phyloP scores from a whole-genome alignment of 1,139 yeast species.

The Geotrichum reessii region DNA sequence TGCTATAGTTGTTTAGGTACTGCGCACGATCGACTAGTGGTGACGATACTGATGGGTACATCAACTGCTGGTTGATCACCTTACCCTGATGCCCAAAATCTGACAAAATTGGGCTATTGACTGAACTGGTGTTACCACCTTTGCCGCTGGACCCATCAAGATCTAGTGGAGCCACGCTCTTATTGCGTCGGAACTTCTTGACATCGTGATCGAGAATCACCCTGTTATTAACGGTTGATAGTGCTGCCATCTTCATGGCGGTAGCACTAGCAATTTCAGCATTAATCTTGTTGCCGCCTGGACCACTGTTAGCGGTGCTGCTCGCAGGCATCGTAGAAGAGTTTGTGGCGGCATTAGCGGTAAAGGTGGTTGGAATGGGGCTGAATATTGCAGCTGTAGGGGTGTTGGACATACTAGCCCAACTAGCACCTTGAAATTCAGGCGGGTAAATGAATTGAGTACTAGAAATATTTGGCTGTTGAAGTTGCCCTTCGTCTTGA shows the following conservation, averaged over 20 bases:
- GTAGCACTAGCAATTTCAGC: slow-evolving; percentile 32
- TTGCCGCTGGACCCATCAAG: not conserved
- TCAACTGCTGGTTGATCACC: slow-evolving; percentile 4
- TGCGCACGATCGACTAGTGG: slow-evolving; percentile 4
- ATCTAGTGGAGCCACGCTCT: slow-evolving; percentile 3
- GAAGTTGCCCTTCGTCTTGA: not conserved
- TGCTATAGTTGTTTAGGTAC: slow-evolving; percentile 2
- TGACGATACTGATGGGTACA: not conserved
- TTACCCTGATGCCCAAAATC: slow-evolving; percentile 3
- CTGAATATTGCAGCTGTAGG: slow-evolving; percentile 3
- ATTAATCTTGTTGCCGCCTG: slow-evolving; percentile 18
- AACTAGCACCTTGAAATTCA: slow-evolving; percentile 4
- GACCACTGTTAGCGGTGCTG: not conserved
- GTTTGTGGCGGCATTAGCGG: not conserved
- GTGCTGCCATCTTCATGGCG: slow-evolving; percentile 39
- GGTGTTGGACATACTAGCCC: slow-evolving; percentile 6
- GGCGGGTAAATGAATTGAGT: not conserved
- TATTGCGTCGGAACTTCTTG: slow-evolving; percentile 5
- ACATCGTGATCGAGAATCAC: slow-evolving; percentile 5
- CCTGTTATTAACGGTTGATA: slow-evolving; percentile 29
- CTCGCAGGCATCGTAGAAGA: not conserved
- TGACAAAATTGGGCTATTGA: not conserved
- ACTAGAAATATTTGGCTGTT: not conserved
- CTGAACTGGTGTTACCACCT: not conserved
- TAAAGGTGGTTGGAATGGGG: slow-evolving; percentile 3